phyloP scores from a whole-genome alignment of 345 rosid genomes.

The Microthlaspi erraticum region DNA sequence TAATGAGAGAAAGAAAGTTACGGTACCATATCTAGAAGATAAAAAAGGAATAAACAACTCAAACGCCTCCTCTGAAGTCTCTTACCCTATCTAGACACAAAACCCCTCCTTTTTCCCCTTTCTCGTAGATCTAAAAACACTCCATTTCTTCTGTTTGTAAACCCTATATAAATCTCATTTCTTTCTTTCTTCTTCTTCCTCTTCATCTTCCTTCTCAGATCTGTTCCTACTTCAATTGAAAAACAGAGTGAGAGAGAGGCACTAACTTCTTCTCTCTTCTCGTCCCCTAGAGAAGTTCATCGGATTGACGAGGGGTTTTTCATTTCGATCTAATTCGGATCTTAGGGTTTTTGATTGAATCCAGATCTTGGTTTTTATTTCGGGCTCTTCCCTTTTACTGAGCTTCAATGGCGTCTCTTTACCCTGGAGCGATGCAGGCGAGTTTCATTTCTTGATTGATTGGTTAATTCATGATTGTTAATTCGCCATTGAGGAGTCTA shows the following conservation, averaged over 20 bases:
- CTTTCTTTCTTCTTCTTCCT: background rate
- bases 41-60: conserved; percentile 12
- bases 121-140: conserved; percentile 34
- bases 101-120: conserved; percentile 15
- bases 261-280: background rate
- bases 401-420: conserved; percentile 65
- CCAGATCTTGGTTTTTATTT: conserved; percentile 30
- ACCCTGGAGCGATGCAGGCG: conserved; percentile 75
- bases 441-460: conserved; percentile 3
- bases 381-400: background rate
- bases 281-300: background rate
- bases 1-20: background rate
- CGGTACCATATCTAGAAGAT: conserved; percentile 7
- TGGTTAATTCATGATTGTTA: background rate
- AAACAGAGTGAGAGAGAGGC: background rate
- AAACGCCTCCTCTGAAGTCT: conserved; percentile 34
- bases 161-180: conserved; percentile 44
- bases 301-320: background rate
- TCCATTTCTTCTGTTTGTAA: conserved; percentile 1
- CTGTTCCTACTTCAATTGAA: background rate
- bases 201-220: conserved; percentile 1
- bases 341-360: conserved; percentile 17
- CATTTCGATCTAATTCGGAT: conserved; percentile 23
- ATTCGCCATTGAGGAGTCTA: conserved; percentile 1
- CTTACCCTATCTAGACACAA: conserved; percentile 39